Conservation (phyloP, 2,329 filamentous ascomycete species). For the Tolypocladium amazonense region DNA sequence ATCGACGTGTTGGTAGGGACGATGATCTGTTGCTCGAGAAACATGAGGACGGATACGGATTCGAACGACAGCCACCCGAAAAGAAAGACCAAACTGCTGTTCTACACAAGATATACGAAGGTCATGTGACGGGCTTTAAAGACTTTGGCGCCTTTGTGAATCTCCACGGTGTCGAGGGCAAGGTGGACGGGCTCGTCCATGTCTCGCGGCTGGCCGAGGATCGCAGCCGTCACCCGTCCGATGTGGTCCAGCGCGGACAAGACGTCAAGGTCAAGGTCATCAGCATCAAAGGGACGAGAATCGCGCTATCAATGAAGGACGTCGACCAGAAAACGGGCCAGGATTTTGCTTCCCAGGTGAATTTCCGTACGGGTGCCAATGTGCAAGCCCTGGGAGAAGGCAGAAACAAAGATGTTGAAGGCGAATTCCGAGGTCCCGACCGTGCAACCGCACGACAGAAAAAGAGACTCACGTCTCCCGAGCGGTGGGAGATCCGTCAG, state of each 20-base stretch:
- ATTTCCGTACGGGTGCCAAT: conserved; percentile 83
- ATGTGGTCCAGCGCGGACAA: conserved; percentile 24
- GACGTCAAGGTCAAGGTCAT: conserved; percentile 61
- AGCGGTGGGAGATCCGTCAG: conserved; percentile 95
- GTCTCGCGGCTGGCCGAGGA: conserved; percentile 81
- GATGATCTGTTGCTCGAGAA: too few relatives aligned
- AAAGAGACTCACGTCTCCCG: conserved; percentile 92
- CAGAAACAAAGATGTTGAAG: conserved; percentile 23
- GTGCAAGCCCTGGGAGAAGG: conserved; percentile 59
- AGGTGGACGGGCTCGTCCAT: conserved; percentile 87
- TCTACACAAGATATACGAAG: conserved; percentile 71
- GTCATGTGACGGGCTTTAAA: conserved; percentile 82
- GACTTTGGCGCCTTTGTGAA: conserved; percentile 96
- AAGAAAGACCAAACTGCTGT: too few relatives aligned
- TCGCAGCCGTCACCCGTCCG: conserved; percentile 84
- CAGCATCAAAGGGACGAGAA: conserved; percentile 69
- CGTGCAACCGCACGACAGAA: conserved; percentile 40
- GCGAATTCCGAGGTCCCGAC: conserved; percentile 25
- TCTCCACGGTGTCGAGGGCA: conserved; percentile 74
- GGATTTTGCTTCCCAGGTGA: conserved; percentile 68
- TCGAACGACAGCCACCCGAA: too few relatives aligned
- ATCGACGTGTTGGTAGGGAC: too few relatives aligned
- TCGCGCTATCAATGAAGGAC: conserved; percentile 94
- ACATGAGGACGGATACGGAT: too few relatives aligned
- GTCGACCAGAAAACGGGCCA: conserved; percentile 82